Conservation (phyloP, 2,329 filamentous ascomycete genomes). For the Beauveria sp. region DNA sequence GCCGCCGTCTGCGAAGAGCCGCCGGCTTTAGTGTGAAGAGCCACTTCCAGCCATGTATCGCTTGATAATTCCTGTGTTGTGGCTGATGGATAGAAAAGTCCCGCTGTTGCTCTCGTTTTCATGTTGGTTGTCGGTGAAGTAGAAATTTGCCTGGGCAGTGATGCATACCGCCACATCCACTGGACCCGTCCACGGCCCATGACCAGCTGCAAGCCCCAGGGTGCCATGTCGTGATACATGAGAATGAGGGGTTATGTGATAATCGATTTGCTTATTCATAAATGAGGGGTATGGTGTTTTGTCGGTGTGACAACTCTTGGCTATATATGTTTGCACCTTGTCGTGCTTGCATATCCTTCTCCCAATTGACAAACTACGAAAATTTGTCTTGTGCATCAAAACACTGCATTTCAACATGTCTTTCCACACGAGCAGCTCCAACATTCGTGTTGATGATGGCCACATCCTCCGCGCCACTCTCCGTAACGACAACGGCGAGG, state of each 20-base stretch:
- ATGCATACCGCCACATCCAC: conserved; percentile 4
- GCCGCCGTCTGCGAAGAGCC: too few relatives aligned
- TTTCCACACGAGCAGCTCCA: conserved; percentile 41
- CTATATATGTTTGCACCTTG: neutral
- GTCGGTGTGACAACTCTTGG: neutral
- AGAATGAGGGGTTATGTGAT: neutral
- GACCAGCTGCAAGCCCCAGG: neutral
- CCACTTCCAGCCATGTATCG: too few relatives aligned
- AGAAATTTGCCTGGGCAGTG: neutral
- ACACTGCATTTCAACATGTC: neutral
- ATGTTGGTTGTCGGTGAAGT: neutral
- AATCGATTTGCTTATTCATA: neutral
- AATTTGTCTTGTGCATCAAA: neutral
- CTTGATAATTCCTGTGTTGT: too few relatives aligned
- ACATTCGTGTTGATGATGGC: conserved; percentile 42
- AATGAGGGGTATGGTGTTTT: neutral
- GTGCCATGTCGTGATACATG: neutral
- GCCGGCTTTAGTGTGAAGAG: too few relatives aligned
- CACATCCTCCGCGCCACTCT: conserved; percentile 36
- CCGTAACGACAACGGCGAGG: conserved; percentile 33
- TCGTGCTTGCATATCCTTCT: neutral
- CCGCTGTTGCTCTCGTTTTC: neutral
- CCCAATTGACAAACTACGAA: too few relatives aligned
- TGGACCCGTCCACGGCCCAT: conserved; percentile 1
- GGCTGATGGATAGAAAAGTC: too few relatives aligned